Percentiles rank a stretch among this genome's conserved stretches.
These are phyloP conservation scores for Smittium culicis DNA, from an alignment of 371 early-diverging fungal species.

Conservation along the genomic window DNA sequence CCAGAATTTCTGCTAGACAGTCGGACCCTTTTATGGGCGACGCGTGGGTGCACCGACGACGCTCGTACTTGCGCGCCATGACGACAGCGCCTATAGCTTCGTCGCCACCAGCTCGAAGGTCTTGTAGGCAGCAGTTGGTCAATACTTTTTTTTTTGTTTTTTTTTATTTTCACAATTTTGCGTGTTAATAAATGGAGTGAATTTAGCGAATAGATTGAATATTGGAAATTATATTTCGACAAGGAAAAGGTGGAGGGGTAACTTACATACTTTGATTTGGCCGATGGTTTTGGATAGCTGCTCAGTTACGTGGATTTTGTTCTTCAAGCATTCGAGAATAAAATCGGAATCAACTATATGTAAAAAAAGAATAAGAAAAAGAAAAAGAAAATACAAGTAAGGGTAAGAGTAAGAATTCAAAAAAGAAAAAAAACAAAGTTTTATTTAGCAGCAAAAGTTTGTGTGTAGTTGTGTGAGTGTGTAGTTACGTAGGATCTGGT, in stretches of 20 bases:
- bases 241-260: background rate
- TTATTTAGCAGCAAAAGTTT: background rate
- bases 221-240: background rate
- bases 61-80: constrained; percentile 52
- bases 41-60: constrained; percentile 61
- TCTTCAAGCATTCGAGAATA: constrained; percentile 19
- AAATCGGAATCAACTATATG: constrained; percentile 21
- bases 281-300: constrained; percentile 21
- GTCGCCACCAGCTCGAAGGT: constrained; percentile 49
- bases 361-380: background rate
- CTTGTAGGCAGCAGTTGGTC: constrained; percentile 61
- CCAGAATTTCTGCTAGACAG: constrained; percentile 58
- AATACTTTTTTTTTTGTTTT: too few relatives aligned
- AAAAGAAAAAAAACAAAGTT: too few relatives aligned
- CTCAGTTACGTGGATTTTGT: constrained; percentile 15
- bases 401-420: background rate
- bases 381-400: background rate
- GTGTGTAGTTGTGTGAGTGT: too few relatives aligned
- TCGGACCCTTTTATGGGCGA: constrained; percentile 46
- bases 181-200: constrained; percentile 1
- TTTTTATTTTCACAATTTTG: background rate
- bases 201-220: background rate
- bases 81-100: constrained; percentile 42
- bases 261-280: constrained; percentile 16
- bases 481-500: constrained; percentile 58